Evolutionary conservation across 179 eudicot genomes (phyloP).

Genomic region (Carnegiea gigantea): DNA sequence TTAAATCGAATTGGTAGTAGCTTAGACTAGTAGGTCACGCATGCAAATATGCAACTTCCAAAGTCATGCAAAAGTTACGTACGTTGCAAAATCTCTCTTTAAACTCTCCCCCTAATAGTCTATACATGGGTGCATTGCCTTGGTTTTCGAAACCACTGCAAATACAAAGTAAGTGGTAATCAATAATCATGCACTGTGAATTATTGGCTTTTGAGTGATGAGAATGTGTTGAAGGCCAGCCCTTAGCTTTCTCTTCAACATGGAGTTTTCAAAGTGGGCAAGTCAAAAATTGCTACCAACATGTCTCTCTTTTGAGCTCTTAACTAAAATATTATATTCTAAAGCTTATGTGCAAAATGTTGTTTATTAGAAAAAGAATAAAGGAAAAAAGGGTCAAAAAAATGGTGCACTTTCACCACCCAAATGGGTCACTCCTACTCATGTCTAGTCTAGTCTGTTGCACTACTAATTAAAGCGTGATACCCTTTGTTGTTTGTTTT

Average conservation of each 20-base stretch:
- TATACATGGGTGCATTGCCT: neutral
- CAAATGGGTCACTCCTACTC: neutral
- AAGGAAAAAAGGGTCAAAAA: neutral
- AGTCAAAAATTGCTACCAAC: constrained; percentile 34
- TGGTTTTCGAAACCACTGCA: constrained; percentile 14
- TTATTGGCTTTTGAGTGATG: neutral
- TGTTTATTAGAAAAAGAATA: neutral
- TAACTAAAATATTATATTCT: constrained; percentile 4
- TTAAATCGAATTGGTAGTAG: neutral
- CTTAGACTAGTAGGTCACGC: constrained; percentile 3
- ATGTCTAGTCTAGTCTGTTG: neutral
- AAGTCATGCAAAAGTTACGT: constrained; percentile 22
- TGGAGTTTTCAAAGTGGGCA: constrained; percentile 24
- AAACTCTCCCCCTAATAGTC: neutral
- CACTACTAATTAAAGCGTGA: neutral
- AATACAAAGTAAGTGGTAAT: neutral
- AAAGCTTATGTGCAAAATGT: neutral
- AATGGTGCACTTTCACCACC: constrained; percentile 4
- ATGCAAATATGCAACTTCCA: constrained; percentile 17
- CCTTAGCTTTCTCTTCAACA: neutral
- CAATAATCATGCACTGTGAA: constrained; percentile 4
- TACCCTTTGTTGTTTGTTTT: too few species aligned
- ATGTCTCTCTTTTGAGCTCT: constrained; percentile 18
- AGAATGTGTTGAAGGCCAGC: neutral
- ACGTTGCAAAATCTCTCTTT: neutral